Percentiles rank a stretch among this genome's conserved stretches.
Evolutionary conservation across 495 filamentous ascomycete species (phyloP).

Genomic region (Podospora sp.): DNA sequence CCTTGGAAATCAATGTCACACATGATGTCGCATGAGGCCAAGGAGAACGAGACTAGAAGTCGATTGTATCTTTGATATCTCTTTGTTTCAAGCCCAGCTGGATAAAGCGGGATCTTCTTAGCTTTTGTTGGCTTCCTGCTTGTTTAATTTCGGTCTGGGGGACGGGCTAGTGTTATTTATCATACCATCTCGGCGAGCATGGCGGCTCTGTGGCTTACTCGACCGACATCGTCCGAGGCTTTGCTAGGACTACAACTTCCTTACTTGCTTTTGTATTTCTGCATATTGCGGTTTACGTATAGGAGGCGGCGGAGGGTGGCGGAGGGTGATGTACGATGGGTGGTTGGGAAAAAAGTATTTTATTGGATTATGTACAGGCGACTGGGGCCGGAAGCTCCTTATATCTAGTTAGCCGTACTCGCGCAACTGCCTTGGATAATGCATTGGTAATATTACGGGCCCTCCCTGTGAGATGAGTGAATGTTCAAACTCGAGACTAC

Average conservation of each 20-base stretch:
- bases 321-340: background rate
- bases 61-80: constrained; percentile 11
- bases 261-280: constrained; percentile 3
- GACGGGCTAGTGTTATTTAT: background rate
- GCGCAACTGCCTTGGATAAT: background rate
- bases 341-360: background rate
- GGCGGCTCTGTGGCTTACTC: background rate
- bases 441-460: background rate
- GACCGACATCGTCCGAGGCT: background rate
- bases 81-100: background rate
- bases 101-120: background rate
- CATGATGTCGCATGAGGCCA: constrained; percentile 1
- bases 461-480: background rate
- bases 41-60: constrained; percentile 8
- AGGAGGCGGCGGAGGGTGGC: background rate
- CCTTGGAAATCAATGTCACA: background rate
- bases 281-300: background rate
- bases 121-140: background rate
- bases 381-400: background rate
- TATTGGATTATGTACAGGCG: background rate
- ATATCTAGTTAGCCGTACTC: background rate
- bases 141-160: constrained; percentile 1
- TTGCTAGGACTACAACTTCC: background rate
- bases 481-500: too few species aligned
- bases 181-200: constrained; percentile 5